Evolutionary conservation across 805 yeast genomes (phyloP).

Genomic region (Ogataea pilisensis): DNA sequence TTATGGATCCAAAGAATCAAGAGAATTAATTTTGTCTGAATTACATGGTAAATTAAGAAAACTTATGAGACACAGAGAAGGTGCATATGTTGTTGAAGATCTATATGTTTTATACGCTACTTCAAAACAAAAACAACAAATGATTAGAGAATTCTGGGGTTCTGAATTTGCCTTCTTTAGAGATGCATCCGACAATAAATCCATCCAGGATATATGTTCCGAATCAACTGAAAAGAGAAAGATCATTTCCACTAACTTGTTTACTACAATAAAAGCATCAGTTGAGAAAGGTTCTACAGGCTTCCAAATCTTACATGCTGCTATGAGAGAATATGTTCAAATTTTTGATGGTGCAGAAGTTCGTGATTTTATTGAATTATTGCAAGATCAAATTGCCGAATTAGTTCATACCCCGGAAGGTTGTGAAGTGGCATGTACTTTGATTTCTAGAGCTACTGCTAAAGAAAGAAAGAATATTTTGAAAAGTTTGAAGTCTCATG

Average conservation of each 20-base stretch:
- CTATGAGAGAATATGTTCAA: slow-evolving; percentile 82
- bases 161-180: slow-evolving; percentile 88
- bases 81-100: slow-evolving; percentile 97
- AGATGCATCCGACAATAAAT: slow-evolving; percentile 62
- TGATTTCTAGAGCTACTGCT: slow-evolving; percentile 80
- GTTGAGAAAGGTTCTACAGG: slow-evolving; percentile 96
- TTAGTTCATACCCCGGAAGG: slow-evolving; percentile 95
- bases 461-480: slow-evolving; percentile 84
- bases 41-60: slow-evolving; percentile 88
- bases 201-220: slow-evolving; percentile 59
- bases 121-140: slow-evolving; percentile 79
- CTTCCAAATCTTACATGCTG: slow-evolving; percentile 92
- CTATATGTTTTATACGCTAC: slow-evolving; percentile 80
- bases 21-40: slow-evolving; percentile 73
- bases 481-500: slow-evolving; percentile 70
- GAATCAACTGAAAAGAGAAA: slow-evolving; percentile 76
- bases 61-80: slow-evolving; percentile 94
- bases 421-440: slow-evolving; percentile 79
- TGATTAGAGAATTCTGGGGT: slow-evolving; percentile 96
- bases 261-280: slow-evolving; percentile 81
- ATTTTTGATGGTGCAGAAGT: slow-evolving; percentile 68
- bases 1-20: slow-evolving; percentile 81
- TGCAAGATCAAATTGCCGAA: slow-evolving; percentile 88
- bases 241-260: slow-evolving; percentile 68
- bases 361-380: slow-evolving; percentile 74